Evolutionary conservation across 2,329 filamentous ascomycete species (phyloP), one percentile per base, ranked within the genome.

Genomic region (Clarireedia hainanense): DNA sequence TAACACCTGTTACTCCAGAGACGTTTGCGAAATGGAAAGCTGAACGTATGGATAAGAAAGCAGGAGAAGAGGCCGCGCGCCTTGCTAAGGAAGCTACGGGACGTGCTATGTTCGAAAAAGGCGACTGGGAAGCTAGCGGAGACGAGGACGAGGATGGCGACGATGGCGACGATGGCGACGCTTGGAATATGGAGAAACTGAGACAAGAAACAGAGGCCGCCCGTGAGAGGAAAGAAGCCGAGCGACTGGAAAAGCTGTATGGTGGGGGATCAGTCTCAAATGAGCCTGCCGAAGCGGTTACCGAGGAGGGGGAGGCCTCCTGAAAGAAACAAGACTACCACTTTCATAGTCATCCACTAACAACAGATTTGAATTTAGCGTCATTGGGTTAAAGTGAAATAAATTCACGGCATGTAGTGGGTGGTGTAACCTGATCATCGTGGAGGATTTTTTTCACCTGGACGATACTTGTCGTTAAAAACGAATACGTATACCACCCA

Each of bases 1-100:
- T 97, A 51, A 99, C 95, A 1, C 95, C 95, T 5, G 95, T 99
- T 60, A 99, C 89, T 1, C 86, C 86, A 2, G 94, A 99, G 69
- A 80, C 84, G 0, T 99, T 99, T 69, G 90, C 90, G 60, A 94
- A 94, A 69, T 99, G 94, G 94, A 99, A 99, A 80, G 86, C 91
- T 74, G 88, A 95, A 52, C 87, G 94, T 46, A 70, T 97, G 64
- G 84, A 91, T 73, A 99, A 99, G 85, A 97, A 96, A 80, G 87
- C 86, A 15, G 94, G 94, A 23, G 94, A 99, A 67, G 88, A 94
- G 63, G 85, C 96, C 73, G 90, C 91, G 48, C 84, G 86, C 69
- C 85, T 87, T 73, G 89, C 91, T 68, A 97, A 95, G 80, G 94
- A 99, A 66, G 92, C 91, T 23, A 99, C 94, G 20, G 94, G 94